Conservation (phyloP, 352 stramenopile species). For the Globisporangium radiosum region DNA sequence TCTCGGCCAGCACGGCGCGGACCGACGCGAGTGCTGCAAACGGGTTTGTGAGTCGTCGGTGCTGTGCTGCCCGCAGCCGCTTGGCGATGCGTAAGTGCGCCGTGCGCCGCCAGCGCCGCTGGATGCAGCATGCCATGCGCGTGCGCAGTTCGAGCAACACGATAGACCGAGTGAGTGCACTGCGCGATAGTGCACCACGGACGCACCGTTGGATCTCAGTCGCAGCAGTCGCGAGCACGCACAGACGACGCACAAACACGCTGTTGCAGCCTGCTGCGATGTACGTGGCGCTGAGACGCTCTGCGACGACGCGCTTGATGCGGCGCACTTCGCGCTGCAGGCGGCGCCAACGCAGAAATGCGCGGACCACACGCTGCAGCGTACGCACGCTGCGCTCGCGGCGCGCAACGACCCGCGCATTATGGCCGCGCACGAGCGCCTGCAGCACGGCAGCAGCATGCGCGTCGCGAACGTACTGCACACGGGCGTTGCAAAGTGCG, state of each 20-base stretch:
- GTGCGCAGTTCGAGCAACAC: slow-evolving; percentile 31
- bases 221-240: slow-evolving; percentile 29
- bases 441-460: slow-evolving; percentile 42
- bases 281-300: slow-evolving; percentile 15
- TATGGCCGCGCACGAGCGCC: slow-evolving; percentile 38
- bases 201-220: slow-evolving; percentile 52
- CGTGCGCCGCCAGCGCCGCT: slow-evolving; percentile 53
- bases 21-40: slow-evolving; percentile 26
- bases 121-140: slow-evolving; percentile 55
- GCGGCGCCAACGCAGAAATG: slow-evolving; percentile 32
- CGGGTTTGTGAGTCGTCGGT: slow-evolving; percentile 43
- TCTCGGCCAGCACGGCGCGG: slow-evolving; percentile 27
- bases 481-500: slow-evolving; percentile 9
- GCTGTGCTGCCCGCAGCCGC: slow-evolving; percentile 42
- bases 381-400: slow-evolving; percentile 35
- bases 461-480: slow-evolving; percentile 20
- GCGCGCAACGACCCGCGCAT: slow-evolving; percentile 25
- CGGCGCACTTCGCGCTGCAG: slow-evolving; percentile 28
- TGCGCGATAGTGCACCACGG: slow-evolving; percentile 35
- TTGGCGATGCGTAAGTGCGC: slow-evolving; percentile 37
- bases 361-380: slow-evolving; percentile 34
- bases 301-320: slow-evolving; percentile 24
- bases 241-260: slow-evolving; percentile 27
- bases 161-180: slow-evolving; percentile 21
- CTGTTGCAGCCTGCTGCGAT: slow-evolving; percentile 15